Evolutionary conservation across 2,329 filamentous ascomycete genomes (phyloP), one percentile per base, ranked within the genome.

Genomic region (Diplodia intermedia): DNA sequence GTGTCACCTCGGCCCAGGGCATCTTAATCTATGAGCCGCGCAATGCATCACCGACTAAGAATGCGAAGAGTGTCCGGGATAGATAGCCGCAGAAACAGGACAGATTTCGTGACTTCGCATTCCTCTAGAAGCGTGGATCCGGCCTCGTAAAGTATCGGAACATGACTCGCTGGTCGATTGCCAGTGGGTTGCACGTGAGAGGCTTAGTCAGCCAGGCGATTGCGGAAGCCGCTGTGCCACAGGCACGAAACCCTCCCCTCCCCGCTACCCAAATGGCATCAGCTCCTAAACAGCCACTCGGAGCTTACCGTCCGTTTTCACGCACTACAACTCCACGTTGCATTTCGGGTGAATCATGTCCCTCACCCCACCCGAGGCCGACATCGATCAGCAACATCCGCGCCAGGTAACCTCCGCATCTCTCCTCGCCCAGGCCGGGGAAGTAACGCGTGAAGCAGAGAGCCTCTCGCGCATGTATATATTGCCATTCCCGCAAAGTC

Each of bases 401-500:
- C 54, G 54, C n/a, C 54, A 56, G 54, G 54, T 56, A 56, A 23
- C 26, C 36, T 23, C n/a, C 18, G n/a, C 33, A 23, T 15, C 18
- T 14, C 11, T 20, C 11, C 31, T n/a, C 31, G 18, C 33, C 15
- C 15, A 11, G 18, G 23, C 33, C 33, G 54, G 36, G 11, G 4
- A 20, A 15, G 20, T 56, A 38, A 56, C 33, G 20, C 15, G 18
- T 20, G 9, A 1, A 23, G 3, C 36, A 56, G 54, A 31, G 54
- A n/a, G 62, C 62, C 2, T 38, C 26, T 15, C 54, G 62, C 15
- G 62, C 62, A 1, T 65, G 62, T 12, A 53, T 23, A 15, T 55
- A 55, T 36, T 65, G 62, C 38, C 62, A 65, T 23, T 38, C 26
- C 18, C 49, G 50, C n/a, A 65, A 65, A 15, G 29, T 40, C 12